Evolutionary conservation across 2,329 filamentous ascomycete genomes (phyloP), one percentile per base, ranked within the genome.

Genomic region (Leptographium flavum): DNA sequence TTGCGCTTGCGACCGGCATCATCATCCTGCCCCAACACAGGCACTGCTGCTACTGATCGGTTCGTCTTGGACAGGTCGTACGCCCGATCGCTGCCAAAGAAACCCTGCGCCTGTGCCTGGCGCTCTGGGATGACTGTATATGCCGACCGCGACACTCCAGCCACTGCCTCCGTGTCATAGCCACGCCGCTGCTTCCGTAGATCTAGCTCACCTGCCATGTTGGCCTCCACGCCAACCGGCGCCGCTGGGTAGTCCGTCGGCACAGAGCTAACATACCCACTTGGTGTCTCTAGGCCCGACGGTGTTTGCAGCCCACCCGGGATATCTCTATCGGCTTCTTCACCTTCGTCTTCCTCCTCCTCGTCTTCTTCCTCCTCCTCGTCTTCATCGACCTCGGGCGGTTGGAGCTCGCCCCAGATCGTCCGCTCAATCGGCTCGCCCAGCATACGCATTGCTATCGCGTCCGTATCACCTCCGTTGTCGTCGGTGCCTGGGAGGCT

Each of bases 81-180:
- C 15, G 83, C 83, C 57, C 87, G 83, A 59, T 96, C 90, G 55
- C 86, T 88, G 54, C 92, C 92, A 60, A 98, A 96, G 75, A 98
- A 96, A 39, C 92, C 92, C 54, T 88, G 83, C 5, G 86, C 79
- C 43, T 82, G 79, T 21, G 88, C 81, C 58, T 90, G 81, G 47
- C 84, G 83, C 65, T 98, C 90, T 11, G 87, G 87, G 21, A 98
- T 74, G 40, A 98, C 81, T 19, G 87, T 87, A 62, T 92, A 94
- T 15, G 92, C 87, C 21, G 81, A 81, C 51, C 85, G 80, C 8
- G 84, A 84, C 32, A 76, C 68, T 15, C 67, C 72, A 0, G 78
- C 77, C 49, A 67, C 70, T 47, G 94, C 87, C 60, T 95, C 88
- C 0, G 88, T 94, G 56, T 95, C 87, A 48, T 79, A 88, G 44